Evolutionary conservation across 345 rosid genomes (phyloP).

Genomic region (Odontarrhena argentea): DNA sequence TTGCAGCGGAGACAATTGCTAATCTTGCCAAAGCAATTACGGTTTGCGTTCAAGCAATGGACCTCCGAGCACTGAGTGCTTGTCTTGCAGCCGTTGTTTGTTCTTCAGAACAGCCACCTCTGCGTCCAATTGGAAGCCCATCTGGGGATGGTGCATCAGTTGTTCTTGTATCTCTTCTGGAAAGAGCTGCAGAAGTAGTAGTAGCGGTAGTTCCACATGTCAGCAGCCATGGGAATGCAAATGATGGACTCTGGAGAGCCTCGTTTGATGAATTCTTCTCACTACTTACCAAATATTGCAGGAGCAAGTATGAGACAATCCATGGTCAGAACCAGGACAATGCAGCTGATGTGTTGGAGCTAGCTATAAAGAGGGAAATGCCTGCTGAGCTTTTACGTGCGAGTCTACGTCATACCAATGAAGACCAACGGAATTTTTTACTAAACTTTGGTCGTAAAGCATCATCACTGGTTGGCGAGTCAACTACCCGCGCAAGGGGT

Average conservation of each 20-base stretch:
- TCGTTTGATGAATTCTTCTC: slow-evolving; percentile 88
- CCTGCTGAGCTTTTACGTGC: slow-evolving; percentile 95
- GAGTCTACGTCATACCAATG: slow-evolving; percentile 89
- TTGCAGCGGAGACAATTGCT: slow-evolving; percentile 63
- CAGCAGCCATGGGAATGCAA: slow-evolving; percentile 48
- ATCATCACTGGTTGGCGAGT: slow-evolving; percentile 40
- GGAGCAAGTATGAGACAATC: slow-evolving; percentile 81
- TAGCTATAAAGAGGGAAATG: slow-evolving; percentile 86
- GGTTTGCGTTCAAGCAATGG: slow-evolving; percentile 73
- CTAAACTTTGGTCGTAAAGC: slow-evolving; percentile 71
- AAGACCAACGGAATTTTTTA: slow-evolving; percentile 70
- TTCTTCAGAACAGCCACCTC: slow-evolving; percentile 96
- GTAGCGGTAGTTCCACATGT: slow-evolving; percentile 44
- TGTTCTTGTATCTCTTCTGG: slow-evolving; percentile 77
- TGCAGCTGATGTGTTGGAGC: slow-evolving; percentile 54
- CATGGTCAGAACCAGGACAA: slow-evolving; percentile 49
- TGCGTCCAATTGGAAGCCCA: slow-evolving; percentile 86
- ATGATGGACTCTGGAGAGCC: slow-evolving; percentile 85
- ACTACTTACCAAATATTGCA: slow-evolving; percentile 89
- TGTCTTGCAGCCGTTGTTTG: slow-evolving; percentile 99
- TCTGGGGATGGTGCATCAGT: slow-evolving; percentile 88
- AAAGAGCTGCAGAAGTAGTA: slow-evolving; percentile 74
- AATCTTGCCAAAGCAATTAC: slow-evolving; percentile 70
- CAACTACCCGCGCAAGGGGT: slow-evolving; percentile 44
- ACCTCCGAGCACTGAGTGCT: slow-evolving; percentile 81